Evolutionary conservation across 78 protist genomes (phyloP).

Genomic region (Dictyostelium citrinum): DNA sequence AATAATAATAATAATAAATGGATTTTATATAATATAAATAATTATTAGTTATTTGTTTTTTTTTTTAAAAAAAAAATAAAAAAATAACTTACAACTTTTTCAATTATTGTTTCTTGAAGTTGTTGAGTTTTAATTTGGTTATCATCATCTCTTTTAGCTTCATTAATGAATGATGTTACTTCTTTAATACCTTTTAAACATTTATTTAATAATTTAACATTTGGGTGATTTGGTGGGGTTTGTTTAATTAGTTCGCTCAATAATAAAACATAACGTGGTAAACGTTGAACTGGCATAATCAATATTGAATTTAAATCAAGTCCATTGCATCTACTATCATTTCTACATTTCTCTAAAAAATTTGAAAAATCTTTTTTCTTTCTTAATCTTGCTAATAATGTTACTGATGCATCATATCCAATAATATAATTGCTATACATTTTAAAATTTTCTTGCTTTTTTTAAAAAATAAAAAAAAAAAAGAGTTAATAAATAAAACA

Average conservation of each 20-base stretch:
- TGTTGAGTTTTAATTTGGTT: not conserved
- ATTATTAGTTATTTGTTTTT: too few species aligned
- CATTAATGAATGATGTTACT: conserved; percentile 45
- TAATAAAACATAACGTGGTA: conserved; percentile 29
- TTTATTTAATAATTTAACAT: not conserved
- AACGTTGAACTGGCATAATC: conserved; percentile 76
- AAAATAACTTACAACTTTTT: conserved; percentile 50
- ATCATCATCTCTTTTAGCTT: conserved; percentile 75
- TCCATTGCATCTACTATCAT: conserved; percentile 39
- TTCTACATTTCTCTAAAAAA: conserved; percentile 17
- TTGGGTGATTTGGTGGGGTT: conserved; percentile 4
- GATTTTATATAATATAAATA: too few species aligned
- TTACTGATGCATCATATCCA: conserved; percentile 23
- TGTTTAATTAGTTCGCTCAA: conserved; percentile 35
- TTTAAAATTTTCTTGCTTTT: conserved; percentile 46
- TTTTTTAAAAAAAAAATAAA: too few species aligned
- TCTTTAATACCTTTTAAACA: conserved; percentile 31
- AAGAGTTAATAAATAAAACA: not conserved
- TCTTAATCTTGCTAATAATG: conserved; percentile 7
- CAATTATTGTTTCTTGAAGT: conserved; percentile 44
- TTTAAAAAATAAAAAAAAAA: not conserved
- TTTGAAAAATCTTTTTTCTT: conserved; percentile 27
- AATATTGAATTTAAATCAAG: conserved; percentile 20
- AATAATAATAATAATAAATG: too few species aligned
- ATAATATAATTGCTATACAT: conserved; percentile 61